Evolutionary conservation across 305 asterid genomes (phyloP), one percentile per base, ranked within the genome.

Genomic region (Coffea humblotiana): DNA sequence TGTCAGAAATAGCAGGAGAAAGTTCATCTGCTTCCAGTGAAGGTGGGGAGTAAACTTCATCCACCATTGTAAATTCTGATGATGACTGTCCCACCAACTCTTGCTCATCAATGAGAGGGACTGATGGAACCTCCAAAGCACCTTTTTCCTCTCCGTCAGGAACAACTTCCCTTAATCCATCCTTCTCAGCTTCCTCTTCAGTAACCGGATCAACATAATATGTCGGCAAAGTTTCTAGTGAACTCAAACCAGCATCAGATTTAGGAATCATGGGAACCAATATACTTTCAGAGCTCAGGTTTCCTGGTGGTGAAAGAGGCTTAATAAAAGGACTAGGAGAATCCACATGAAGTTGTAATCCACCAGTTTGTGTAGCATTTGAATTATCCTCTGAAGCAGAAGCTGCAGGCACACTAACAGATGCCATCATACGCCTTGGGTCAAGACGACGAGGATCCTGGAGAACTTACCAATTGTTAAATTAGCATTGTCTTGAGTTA

Each of bases 381-480:
- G 82, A 75, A 83, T 74, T 88, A 82, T 91, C 90, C 83, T 96
- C 99, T 81, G 83, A 75, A 81, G 75, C 66, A 82, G 88, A 72
- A 69, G 84, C 56, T 65, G 90, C 81, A 72, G 92, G 90, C 81
- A 81, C 88, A 84, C 89, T 95, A 81, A 75, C 88, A 84, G 94
- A 85, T 75, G 82, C 90, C 56, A 84, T 81, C 83, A 72, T 71
- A 77, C 97, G 95, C 84, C 98, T 89, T 16, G 99, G 98, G 85
- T 94, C 99, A 85, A 89, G 98, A 75, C 98, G 99, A n/a, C 99
- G 98, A 75, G 98, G 98, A 88, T 96, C 99, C 99, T 96, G 92
- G 72, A 85, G 76, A 86, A 79, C 21, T n/a, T 67, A 54, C 72
- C 63, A 64, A 72, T 86, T 71, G 84, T 72, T 75, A 77, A 87